A percentile compares a stretch with the other conserved stretches of the same genome.
These are phyloP conservation scores for Leccinum olivaceoglutinosum DNA, from an alignment of 1,284 basidiomycete species.

Conservation along the genomic window DNA sequence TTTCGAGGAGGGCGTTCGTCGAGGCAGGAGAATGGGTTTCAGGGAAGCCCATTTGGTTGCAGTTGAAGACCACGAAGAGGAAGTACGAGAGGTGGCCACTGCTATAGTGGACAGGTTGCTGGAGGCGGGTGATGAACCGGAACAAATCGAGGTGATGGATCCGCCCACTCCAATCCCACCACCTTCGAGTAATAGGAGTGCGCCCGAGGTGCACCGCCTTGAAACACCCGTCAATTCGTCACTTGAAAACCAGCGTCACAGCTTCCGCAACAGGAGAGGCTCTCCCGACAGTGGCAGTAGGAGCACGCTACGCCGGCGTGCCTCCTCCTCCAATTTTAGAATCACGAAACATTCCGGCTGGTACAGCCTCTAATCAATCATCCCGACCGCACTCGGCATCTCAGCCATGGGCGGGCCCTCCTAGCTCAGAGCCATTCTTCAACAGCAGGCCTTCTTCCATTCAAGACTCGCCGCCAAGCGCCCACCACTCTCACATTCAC, in stretches of 20 bases:
- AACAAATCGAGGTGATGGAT: conserved; percentile 19
- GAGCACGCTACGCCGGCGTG: conserved; percentile 12
- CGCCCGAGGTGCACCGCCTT: conserved; percentile 26
- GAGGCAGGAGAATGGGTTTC: conserved; percentile 37
- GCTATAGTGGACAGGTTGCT: conserved; percentile 23
- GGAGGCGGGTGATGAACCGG: conserved; percentile 21
- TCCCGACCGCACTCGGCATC: conserved; percentile 15
- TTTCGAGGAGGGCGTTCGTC: conserved; percentile 48
- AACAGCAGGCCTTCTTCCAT: conserved; percentile 14
- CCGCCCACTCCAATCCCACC: conserved; percentile 17
- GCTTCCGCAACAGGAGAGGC: conserved; percentile 19
- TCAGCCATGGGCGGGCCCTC: conserved; percentile 20
- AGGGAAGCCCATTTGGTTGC: conserved; percentile 20
- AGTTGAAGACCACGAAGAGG: conserved; percentile 11
- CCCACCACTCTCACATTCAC: conserved; percentile 12
- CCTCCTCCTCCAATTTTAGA: conserved; percentile 9
- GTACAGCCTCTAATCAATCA: conserved; percentile 12
- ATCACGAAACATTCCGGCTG: conserved; percentile 13
- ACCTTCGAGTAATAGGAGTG: conserved; percentile 9
- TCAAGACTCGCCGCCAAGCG: conserved; percentile 17
- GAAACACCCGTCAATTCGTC: conserved; percentile 19
- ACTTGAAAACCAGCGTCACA: conserved; percentile 14
- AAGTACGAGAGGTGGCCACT: conserved; percentile 21
- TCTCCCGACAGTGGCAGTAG: conserved; percentile 14
- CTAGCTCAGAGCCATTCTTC: conserved; percentile 8